Evolutionary conservation across 2,329 filamentous ascomycete genomes (phyloP), one percentile per base, ranked within the genome.

Genomic region (Ophiocordyceps robertsii): DNA sequence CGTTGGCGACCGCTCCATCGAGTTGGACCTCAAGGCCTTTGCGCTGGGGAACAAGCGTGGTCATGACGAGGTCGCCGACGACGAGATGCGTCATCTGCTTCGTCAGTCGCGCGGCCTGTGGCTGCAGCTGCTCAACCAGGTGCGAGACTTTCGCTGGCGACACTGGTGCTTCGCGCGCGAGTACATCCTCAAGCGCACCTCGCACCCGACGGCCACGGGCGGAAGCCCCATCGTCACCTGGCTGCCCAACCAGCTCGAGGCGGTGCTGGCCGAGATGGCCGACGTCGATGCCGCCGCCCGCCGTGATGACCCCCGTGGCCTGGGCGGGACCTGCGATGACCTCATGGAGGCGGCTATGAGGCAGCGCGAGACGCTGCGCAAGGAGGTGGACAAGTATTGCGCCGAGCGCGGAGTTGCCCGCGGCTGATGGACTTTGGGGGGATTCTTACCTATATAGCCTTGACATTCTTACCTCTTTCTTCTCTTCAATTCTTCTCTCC

Each of bases 151-250:
- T 66, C 68, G 84, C 46, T 90, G 84, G 82, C 69, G 84, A 7
- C 84, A 90, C 61, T 90, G 84, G 84, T 85, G 82, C 59, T 90
- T 90, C 56, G 85, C 83, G 2, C 72, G 84, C 45, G 84, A 89
- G 67, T 90, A 90, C 57, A 89, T 90, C 52, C 71, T 90, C 48
- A 86, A 87, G 68, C 75, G 77, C 55, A 88, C 81, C 1, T 68
- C 66, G 16, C 83, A 90, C 56, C 83, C 84, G 1, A 86, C 81
- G 2, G 84, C 84, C 0, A 90, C 84, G 0, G 84, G 84, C 2
- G 84, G 84, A 16, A 85, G 80, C 51, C 84, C 84, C 4, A 89
- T 90, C 47, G 82, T 89, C 14, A 89, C 83, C 3, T 90, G 84
- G 84, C 63, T 90, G 47, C 84, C 84, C 3, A 90, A 89, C 60